Conservation (phyloP, 164 flowering plant genomes). For the Stephania yunnanensis region DNA sequence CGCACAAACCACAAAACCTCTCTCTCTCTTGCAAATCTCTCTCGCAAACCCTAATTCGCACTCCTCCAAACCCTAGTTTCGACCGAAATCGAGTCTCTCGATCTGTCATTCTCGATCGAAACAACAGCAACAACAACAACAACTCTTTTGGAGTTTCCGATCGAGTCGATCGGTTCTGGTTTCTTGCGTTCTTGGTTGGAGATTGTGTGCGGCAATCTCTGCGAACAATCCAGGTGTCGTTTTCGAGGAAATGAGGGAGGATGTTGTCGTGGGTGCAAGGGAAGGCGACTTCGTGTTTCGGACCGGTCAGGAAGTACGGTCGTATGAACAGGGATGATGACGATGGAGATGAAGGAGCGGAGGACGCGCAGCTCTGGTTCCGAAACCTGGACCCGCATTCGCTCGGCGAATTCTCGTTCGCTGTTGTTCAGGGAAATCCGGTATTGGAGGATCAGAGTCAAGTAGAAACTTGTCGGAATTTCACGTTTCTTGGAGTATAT, state of each 20-base stretch:
- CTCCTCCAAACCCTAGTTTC: constrained; percentile 1
- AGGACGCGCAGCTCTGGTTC: constrained; percentile 52
- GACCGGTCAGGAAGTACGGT: constrained; percentile 53
- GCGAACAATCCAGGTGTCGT: constrained; percentile 10
- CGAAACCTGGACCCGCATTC: constrained; percentile 54
- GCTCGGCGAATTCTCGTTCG: constrained; percentile 64
- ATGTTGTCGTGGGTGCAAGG: constrained; percentile 67
- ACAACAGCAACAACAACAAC: not conserved
- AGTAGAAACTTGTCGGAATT: constrained; percentile 49
- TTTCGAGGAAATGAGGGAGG: constrained; percentile 74
- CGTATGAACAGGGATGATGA: constrained; percentile 67
- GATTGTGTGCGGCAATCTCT: not conserved
- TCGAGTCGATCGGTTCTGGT: not conserved
- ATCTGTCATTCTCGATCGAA: not conserved
- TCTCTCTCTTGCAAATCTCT: constrained; percentile 7
- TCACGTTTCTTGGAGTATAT: constrained; percentile 68
- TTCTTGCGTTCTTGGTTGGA: not conserved
- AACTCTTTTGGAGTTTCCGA: too few species aligned
- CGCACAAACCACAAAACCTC: not conserved
- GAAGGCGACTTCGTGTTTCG: constrained; percentile 42
- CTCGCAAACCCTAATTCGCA: constrained; percentile 2
- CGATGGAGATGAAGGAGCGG: constrained; percentile 14
- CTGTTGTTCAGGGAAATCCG: constrained; percentile 69
- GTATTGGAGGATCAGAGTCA: constrained; percentile 78
- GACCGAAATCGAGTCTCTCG: not conserved